Percentiles rank a stretch among this genome's conserved stretches.
Conservation (phyloP, 2,329 filamentous ascomycete genomes). For the Neurospora sp. region DNA sequence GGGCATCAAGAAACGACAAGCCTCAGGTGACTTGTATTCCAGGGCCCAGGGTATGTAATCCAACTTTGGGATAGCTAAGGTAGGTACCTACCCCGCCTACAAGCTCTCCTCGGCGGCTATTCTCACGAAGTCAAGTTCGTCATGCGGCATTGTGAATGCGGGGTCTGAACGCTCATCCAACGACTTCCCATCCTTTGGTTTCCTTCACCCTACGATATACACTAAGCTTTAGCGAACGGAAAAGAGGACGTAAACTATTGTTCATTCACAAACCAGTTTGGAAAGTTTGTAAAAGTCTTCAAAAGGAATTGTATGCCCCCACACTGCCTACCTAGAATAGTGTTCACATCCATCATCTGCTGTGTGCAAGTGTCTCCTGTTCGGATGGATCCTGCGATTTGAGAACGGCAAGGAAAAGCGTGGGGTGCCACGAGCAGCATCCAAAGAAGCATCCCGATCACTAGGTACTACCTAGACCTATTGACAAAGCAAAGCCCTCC, state of each 20-base stretch:
- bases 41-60: neutral
- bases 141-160: neutral
- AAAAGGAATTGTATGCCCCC: neutral
- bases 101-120: neutral
- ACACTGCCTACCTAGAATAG: neutral
- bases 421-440: neutral
- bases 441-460: too few relatives aligned
- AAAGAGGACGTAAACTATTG: neutral
- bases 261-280: neutral
- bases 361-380: neutral
- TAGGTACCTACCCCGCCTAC: neutral
- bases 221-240: neutral
- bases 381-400: neutral
- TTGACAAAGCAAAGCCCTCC: too few relatives aligned
- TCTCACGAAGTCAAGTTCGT: neutral
- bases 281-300: too few relatives aligned
- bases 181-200: neutral
- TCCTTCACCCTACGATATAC: neutral
- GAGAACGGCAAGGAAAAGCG: neutral
- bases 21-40: neutral
- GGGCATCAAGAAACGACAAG: neutral
- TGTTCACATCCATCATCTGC: neutral
- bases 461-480: too few relatives aligned
- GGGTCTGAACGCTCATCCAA: neutral
- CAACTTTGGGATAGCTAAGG: neutral